phyloP scores from a whole-genome alignment of 2,329 filamentous ascomycete genomes.

The Trichoderma arundinaceum region DNA sequence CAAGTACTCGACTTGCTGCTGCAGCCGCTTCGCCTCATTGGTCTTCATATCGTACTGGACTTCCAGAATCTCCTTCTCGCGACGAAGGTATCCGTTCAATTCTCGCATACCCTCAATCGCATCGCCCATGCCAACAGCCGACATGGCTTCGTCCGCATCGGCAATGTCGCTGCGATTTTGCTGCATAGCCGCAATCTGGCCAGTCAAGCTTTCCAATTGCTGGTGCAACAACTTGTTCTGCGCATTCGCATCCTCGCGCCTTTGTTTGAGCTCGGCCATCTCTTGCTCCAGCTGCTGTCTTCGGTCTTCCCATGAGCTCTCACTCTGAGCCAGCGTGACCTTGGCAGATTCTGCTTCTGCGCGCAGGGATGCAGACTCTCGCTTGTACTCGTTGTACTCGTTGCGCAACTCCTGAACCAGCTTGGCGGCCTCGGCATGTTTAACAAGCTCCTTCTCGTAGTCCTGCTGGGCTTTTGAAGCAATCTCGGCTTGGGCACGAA shows the following conservation, averaged over 20 bases:
- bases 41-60: conserved; percentile 92
- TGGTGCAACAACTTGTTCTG: conserved; percentile 92
- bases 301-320: conserved; percentile 86
- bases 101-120: conserved; percentile 81
- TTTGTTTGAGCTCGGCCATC: conserved; percentile 74
- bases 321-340: conserved; percentile 76
- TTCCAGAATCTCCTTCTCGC: conserved; percentile 97
- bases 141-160: conserved; percentile 59
- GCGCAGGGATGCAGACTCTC: conserved; percentile 74
- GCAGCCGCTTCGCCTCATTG: conserved; percentile 85
- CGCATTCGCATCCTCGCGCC: conserved; percentile 81
- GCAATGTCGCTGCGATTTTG: conserved; percentile 67
- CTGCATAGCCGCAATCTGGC: conserved; percentile 80
- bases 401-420: conserved; percentile 76
- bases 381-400: conserved; percentile 83
- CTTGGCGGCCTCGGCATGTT: conserved; percentile 94
- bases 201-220: conserved; percentile 82
- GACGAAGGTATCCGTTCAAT: conserved; percentile 86
- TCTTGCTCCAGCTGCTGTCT: conserved; percentile 83
- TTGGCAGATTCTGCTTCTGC: conserved; percentile 87
- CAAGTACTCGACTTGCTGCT: conserved; percentile 87
- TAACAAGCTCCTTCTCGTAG: conserved; percentile 92
- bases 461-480: conserved; percentile 91
- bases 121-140: conserved; percentile 58
- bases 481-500: conserved; percentile 92